phyloP scores from a whole-genome alignment of 148 eudicot genomes.

The Dianthus caryophyllus region DNA sequence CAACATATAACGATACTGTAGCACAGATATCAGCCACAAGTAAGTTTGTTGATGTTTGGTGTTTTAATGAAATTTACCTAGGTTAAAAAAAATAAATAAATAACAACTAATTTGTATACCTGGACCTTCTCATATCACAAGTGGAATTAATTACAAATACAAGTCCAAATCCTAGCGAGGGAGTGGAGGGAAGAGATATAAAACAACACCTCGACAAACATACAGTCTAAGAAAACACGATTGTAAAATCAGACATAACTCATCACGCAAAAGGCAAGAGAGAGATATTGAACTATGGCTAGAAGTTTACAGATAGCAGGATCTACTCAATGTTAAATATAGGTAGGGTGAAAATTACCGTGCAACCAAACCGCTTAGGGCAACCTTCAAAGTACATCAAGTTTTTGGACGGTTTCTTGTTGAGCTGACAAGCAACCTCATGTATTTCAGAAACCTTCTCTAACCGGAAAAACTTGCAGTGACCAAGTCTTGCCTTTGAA shows the following conservation, averaged over 20 bases:
- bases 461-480: constrained; percentile 77
- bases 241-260: neutral
- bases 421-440: constrained; percentile 49
- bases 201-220: neutral
- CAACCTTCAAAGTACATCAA: constrained; percentile 98
- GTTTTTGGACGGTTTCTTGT: constrained; percentile 66
- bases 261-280: neutral
- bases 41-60: no score
- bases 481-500: constrained; percentile 61
- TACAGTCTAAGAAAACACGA: neutral
- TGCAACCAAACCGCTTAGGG: constrained; percentile 95
- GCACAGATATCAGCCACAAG: no score
- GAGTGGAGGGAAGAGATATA: neutral
- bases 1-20: no score
- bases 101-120: neutral
- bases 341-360: constrained; percentile 49
- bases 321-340: neutral
- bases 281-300: neutral
- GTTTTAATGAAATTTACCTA: neutral
- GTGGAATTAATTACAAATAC: neutral
- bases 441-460: constrained; percentile 76
- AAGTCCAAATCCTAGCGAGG: neutral
- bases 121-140: neutral
- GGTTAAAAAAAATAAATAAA: neutral
- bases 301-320: neutral